Base-by-base conservation (phyloP, 2,329 filamentous ascomycete genomes). In the Aspergillus fumigatus region DNA sequence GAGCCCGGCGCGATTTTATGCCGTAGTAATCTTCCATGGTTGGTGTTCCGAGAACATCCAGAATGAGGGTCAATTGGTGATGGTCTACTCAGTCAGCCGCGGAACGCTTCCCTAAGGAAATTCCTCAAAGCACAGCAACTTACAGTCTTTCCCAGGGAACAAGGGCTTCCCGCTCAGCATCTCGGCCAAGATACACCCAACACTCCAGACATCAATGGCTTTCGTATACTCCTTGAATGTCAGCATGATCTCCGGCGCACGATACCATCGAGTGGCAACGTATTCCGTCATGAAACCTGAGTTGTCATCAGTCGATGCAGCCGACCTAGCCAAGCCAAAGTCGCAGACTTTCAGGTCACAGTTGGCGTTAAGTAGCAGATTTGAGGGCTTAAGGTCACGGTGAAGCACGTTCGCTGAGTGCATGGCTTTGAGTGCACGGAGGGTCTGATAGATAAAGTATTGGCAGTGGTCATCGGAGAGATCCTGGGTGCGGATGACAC, bases 271-370 rank as follows among this genome's bases (percentile, higher is more conserved):
- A 49, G 94, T 99, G 52, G 94, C 94, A 56, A 99, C 94, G 74
- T 99, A 99, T 95, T 99, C 94, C 17, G 94, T 99, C 94, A 99
- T 99, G 84, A 99, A 99, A 23, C 94, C 94, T n/a, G 93, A 97
- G 79, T 99, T 99, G 76, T 99, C 94, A 72, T 99, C 94, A 65
- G 95, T 95, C 9, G 93, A 97, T 8, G 94, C 94, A 11, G 94
- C 94, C 9, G 93, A 97, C 70, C 92, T 88, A 50, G 94, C 94
- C 56, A 99, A 85, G 71, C 94, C 94, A 70, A 99, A 99, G 75
- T 99, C 94, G 78, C 94, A 99, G 66, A 99, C 94, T 79, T 99
- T 99, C 66, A 99, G 82, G 78, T 99, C 94, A 77, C 94, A 99
- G 78, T 99, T 99, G 70, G 94, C 94, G 73, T 99, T 99, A 61